Evolutionary conservation across 2,329 filamentous ascomycete species (phyloP).

Genomic region (Colletotrichum zoysiae): DNA sequence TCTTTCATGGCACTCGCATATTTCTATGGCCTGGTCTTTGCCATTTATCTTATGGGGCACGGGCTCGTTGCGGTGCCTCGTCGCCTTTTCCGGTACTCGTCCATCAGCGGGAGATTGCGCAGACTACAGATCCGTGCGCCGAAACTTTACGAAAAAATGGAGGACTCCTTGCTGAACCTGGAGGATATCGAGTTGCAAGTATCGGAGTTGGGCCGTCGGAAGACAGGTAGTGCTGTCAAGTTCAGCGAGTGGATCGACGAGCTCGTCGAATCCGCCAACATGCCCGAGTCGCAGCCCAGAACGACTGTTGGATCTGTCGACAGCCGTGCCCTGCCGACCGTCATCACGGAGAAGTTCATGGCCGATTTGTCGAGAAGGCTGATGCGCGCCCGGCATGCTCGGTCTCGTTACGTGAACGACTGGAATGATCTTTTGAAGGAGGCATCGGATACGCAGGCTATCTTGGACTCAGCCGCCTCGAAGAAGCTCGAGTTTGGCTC

Average conservation of each 20-base stretch:
- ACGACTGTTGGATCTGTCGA: constrained; percentile 57
- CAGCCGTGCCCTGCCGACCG: constrained; percentile 72
- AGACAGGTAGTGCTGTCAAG: constrained; percentile 79
- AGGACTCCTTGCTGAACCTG: constrained; percentile 83
- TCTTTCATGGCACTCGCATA: constrained; percentile 95
- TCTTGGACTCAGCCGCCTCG: constrained; percentile 86
- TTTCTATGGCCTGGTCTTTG: constrained; percentile 90
- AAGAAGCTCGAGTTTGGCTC: constrained; percentile 82
- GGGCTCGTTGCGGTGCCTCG: constrained; percentile 92
- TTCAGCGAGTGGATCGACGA: constrained; percentile 98
- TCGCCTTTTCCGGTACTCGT: constrained; percentile 82
- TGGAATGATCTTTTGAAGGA: constrained; percentile 85
- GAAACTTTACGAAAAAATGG: constrained; percentile 85
- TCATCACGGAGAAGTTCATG: constrained; percentile 93
- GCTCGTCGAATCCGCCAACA: constrained; percentile 79
- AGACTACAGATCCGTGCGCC: constrained; percentile 84
- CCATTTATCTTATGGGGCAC: constrained; percentile 98
- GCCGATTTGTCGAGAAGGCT: constrained; percentile 89
- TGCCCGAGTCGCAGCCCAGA: constrained; percentile 72
- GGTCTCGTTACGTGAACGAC: constrained; percentile 84
- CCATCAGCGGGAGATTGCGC: constrained; percentile 78
- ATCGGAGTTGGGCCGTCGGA: constrained; percentile 81
- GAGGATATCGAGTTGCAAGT: constrained; percentile 88
- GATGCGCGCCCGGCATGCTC: constrained; percentile 84
- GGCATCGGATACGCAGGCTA: constrained; percentile 80